These are phyloP conservation scores for Elasticomyces elasticus DNA, from an alignment of 495 filamentous ascomycete species.

Conservation along the genomic window DNA sequence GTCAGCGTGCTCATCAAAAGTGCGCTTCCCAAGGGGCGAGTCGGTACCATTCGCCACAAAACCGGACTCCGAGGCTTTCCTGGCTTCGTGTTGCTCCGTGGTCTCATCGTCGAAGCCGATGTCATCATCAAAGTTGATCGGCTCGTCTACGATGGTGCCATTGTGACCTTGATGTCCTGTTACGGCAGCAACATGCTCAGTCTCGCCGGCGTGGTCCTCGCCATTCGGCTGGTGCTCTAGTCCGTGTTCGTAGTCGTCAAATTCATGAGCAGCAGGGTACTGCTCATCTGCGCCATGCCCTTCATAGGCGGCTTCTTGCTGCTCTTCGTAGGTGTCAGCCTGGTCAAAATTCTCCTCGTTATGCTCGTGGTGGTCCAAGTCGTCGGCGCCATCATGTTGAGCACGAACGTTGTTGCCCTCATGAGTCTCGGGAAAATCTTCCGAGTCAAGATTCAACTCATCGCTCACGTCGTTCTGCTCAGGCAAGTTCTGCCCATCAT, in stretches of 20 bases:
- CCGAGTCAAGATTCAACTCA: slow-evolving; percentile 1
- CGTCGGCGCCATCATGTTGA: background rate
- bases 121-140: slow-evolving; percentile 5
- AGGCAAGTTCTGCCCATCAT: background rate
- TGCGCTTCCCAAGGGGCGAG: slow-evolving; percentile 18
- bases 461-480: background rate
- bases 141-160: background rate
- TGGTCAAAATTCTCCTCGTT: background rate
- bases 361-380: background rate
- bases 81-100: slow-evolving; percentile 1
- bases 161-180: background rate
- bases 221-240: slow-evolving; percentile 2
- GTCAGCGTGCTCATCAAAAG: slow-evolving; percentile 11
- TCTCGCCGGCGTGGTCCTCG: background rate
- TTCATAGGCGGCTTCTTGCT: slow-evolving; percentile 2
- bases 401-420: background rate
- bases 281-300: slow-evolving; percentile 8
- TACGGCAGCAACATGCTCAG: background rate
- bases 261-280: background rate
- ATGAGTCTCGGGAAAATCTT: background rate
- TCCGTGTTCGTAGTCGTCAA: slow-evolving; percentile 8
- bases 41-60: background rate
- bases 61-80: background rate
- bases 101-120: slow-evolving; percentile 18
- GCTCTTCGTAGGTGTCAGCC: slow-evolving; percentile 6